These are phyloP conservation scores for Calcarisporium arbuscula DNA, from an alignment of 2,329 filamentous ascomycete species.

Conservation along the genomic window DNA sequence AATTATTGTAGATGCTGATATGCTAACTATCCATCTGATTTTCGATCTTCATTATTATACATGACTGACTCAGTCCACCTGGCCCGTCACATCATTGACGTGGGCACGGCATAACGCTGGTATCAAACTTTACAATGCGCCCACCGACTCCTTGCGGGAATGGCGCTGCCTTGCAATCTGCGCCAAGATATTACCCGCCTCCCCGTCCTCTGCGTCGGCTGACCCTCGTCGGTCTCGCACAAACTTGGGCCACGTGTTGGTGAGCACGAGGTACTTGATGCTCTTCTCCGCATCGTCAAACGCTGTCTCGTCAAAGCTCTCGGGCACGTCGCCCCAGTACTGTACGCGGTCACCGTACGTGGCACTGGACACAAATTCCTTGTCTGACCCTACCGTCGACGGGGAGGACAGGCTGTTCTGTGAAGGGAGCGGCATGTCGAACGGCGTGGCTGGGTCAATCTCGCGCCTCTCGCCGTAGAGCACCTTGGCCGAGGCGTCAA, in stretches of 20 bases:
- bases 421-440: slow-evolving; percentile 16
- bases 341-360: slow-evolving; percentile 10
- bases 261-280: slow-evolving; percentile 61
- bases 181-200: slow-evolving; percentile 9
- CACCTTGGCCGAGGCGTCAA: slow-evolving; percentile 43
- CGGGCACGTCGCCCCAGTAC: slow-evolving; percentile 38
- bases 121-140: too few species aligned
- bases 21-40: too few species aligned
- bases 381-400: neutral
- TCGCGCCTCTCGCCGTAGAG: slow-evolving; percentile 29
- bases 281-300: slow-evolving; percentile 55
- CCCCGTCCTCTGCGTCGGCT: slow-evolving; percentile 12
- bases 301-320: slow-evolving; percentile 40
- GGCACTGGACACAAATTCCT: neutral
- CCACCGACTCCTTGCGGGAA: too few species aligned
- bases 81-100: too few species aligned
- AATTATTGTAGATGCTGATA: too few species aligned
- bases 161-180: too few species aligned
- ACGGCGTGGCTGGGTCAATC: slow-evolving; percentile 32
- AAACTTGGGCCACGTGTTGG: slow-evolving; percentile 62
- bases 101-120: too few species aligned
- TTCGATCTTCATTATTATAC: too few species aligned
- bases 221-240: slow-evolving; percentile 30
- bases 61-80: too few species aligned
- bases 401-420: neutral